Evolutionary conservation across 208 protist species (phyloP), one percentile per base, ranked within the genome.

Genomic region (Leishmania turanica): DNA sequence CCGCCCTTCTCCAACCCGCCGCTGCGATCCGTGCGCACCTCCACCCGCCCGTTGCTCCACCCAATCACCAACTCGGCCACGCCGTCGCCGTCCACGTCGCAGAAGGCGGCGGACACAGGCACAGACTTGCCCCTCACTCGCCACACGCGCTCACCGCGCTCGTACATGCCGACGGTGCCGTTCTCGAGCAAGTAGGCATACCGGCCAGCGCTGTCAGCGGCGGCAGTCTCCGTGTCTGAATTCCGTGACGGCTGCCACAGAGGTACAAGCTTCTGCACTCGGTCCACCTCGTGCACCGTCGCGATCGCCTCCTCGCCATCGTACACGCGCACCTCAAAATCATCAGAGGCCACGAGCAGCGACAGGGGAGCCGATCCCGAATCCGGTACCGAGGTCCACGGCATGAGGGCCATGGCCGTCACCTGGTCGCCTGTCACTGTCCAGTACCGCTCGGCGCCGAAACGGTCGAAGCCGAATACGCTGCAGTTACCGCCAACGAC

Each of bases 361-460:
- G 96, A 72, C 66, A 71, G 78, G 34, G 78, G 75, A 37, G 62
- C 65, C 42, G 60, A 58, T 42, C 2, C 11, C 51, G 75, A 40
- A 45, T 11, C 75, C 21, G 45, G 13, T 17, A 40, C 42, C 34
- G 40, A 49, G 27, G 53, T 64, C 91, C 92, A 95, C 58, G 96
- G 94, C 79, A 97, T 72, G 71, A 98, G 82, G 73, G 84, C 86
- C 80, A 99, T 85, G 51, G 94, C 79, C 1, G 89, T 93, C 17
- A 99, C 98, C 78, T 97, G 95, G 54, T 98, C 98, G 4, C 98
- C 97, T 5, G 98, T 98, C 45, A 99, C 96, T 11, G 96, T 99
- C 96, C 96, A 99, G 68, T 97, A 97, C 37, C 91, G 81, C 87
- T 99, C 98, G 37, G 88, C 80, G 6, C 98, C 98, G 19, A 85